A percentile compares a stretch with the other conserved stretches of the same genome.
These are phyloP conservation scores for Wickerhamomyces sydowiorum DNA, from an alignment of 805 yeast genomes.

Conservation along the genomic window DNA sequence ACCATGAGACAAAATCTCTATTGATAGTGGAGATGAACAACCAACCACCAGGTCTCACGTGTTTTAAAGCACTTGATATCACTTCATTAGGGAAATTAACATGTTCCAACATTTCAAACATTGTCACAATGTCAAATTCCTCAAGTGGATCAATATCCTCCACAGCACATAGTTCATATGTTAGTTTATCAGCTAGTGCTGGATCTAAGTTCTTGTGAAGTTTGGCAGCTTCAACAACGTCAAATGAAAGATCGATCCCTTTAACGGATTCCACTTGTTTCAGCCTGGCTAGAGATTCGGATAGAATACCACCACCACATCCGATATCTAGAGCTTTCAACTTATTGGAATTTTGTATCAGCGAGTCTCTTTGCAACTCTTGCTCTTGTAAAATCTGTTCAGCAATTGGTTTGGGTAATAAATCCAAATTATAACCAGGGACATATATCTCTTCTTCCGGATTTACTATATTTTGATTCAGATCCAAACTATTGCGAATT, in stretches of 20 bases:
- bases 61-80: conserved; percentile 57
- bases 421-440: conserved; percentile 69
- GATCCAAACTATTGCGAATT: conserved; percentile 27
- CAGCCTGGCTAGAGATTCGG: conserved; percentile 82
- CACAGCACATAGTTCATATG: conserved; percentile 55
- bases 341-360: conserved; percentile 22
- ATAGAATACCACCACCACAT: conserved; percentile 95
- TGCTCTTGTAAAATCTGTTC: conserved; percentile 44
- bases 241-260: conserved; percentile 84
- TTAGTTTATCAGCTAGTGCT: conserved; percentile 42
- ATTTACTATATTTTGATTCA: conserved; percentile 16
- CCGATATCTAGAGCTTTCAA: conserved; percentile 79
- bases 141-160: conserved; percentile 43
- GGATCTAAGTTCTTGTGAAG: conserved; percentile 69
- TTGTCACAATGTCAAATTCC: conserved; percentile 73
- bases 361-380: conserved; percentile 35
- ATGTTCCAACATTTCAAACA: conserved; percentile 95
- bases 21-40: conserved; percentile 88
- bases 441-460: conserved; percentile 51
- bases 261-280: conserved; percentile 54
- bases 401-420: conserved; percentile 56
- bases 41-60: conserved; percentile 71
- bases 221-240: conserved; percentile 76
- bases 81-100: conserved; percentile 80
- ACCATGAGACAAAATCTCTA: conserved; percentile 80